Percentiles rank a stretch among this genome's conserved stretches.
Conservation (phyloP, 108 stramenopile genomes). For the Conticribra guillardii region DNA sequence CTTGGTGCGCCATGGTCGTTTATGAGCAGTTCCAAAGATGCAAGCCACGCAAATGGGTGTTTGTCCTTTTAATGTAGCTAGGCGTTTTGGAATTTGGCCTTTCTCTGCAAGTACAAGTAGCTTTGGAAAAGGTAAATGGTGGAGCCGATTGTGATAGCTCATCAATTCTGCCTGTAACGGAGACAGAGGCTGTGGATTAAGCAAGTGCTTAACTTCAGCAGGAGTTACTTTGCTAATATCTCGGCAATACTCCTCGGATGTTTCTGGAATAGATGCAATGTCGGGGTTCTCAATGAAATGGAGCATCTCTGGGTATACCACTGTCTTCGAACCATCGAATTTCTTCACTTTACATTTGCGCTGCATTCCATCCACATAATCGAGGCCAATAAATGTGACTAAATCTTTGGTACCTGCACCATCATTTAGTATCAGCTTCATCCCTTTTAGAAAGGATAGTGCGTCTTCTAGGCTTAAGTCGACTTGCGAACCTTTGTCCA, state of each 20-base stretch:
- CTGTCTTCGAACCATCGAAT: neutral
- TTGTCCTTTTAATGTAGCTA: constrained; percentile 8
- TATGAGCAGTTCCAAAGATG: constrained; percentile 19
- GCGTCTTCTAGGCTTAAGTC: neutral
- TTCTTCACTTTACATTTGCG: too few relatives aligned
- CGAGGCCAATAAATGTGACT: too few relatives aligned
- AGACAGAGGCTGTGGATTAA: constrained; percentile 6
- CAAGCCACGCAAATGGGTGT: constrained; percentile 27
- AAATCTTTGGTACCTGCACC: too few relatives aligned
- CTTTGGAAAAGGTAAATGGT: constrained; percentile 26
- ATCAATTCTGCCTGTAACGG: constrained; percentile 31
- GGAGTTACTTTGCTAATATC: constrained; percentile 10
- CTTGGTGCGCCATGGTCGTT: constrained; percentile 23
- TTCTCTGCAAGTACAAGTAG: constrained; percentile 19
- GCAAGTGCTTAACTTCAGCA: neutral
- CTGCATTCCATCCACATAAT: too few relatives aligned
- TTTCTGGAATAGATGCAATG: constrained; percentile 12
- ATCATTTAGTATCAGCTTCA: too few relatives aligned
- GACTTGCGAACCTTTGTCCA: neutral
- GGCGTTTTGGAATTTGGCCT: constrained; percentile 15
- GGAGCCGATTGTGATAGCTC: constrained; percentile 17
- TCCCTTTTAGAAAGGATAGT: too few relatives aligned
- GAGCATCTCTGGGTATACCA: neutral
- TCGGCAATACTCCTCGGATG: neutral
- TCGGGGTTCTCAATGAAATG: constrained; percentile 15